These are phyloP conservation scores for Xylaria acuta DNA, from an alignment of 495 filamentous ascomycete genomes.

Conservation along the genomic window DNA sequence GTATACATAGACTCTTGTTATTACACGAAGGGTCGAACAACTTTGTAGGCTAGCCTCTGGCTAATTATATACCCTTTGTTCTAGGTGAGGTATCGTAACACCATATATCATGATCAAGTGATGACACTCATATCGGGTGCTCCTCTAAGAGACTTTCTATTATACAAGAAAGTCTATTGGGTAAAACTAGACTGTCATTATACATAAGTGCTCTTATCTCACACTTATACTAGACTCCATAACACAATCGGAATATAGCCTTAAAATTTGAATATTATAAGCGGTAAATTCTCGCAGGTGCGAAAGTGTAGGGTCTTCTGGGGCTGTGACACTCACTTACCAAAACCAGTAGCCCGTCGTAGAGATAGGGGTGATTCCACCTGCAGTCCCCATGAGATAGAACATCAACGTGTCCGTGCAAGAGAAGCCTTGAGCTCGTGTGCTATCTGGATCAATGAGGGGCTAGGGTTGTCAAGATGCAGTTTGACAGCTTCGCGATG, in stretches of 20 bases:
- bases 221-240: neutral
- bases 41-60: no score
- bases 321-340: neutral
- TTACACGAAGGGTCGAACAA: no score
- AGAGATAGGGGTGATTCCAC: neutral
- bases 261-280: neutral
- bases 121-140: neutral
- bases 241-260: neutral
- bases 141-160: neutral
- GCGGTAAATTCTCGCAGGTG: neutral
- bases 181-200: neutral
- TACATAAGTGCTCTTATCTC: neutral
- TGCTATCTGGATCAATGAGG: neutral
- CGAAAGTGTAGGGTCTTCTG: neutral
- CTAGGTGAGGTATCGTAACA: no score
- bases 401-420: neutral
- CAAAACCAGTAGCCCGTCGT: neutral
- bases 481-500: slow-evolving; percentile 5
- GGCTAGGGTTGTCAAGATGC: neutral
- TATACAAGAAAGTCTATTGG: neutral
- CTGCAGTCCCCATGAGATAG: neutral
- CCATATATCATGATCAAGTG: no score
- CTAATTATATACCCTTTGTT: no score
- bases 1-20: no score
- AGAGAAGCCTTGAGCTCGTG: neutral